Conservation (phyloP, 1,139 yeast genomes). For the Candida pseudocylindracea region DNA sequence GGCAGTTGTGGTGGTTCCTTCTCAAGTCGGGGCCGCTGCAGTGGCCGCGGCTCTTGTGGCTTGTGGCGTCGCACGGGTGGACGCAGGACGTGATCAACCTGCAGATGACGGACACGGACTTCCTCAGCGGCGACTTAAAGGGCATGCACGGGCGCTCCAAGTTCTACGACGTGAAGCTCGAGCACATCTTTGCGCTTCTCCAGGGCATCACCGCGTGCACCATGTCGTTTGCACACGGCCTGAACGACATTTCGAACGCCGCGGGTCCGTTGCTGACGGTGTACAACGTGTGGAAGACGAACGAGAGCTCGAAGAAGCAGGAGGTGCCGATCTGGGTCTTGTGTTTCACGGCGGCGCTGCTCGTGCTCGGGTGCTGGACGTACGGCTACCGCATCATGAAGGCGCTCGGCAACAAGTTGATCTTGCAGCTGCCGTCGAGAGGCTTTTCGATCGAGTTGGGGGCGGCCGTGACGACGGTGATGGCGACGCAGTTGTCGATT, state of each 20-base stretch:
- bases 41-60: constrained; percentile 30
- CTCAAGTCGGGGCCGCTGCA: constrained; percentile 20
- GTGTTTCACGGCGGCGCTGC: constrained; percentile 43
- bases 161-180: constrained; percentile 51
- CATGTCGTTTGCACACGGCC: constrained; percentile 69
- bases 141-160: constrained; percentile 34
- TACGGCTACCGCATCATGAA: constrained; percentile 53
- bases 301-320: constrained; percentile 26
- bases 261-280: constrained; percentile 57
- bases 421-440: constrained; percentile 59
- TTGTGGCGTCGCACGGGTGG: constrained; percentile 34
- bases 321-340: constrained; percentile 56
- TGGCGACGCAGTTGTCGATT: constrained; percentile 52
- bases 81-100: constrained; percentile 35
- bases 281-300: constrained; percentile 28
- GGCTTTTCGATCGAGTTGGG: constrained; percentile 68
- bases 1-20: constrained; percentile 19
- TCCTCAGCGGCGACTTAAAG: constrained; percentile 27
- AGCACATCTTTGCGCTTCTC: constrained; percentile 43
- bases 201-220: constrained; percentile 62
- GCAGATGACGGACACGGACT: constrained; percentile 29
- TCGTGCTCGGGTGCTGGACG: constrained; percentile 53
- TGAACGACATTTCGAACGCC: constrained; percentile 64
- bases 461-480: constrained; percentile 53
- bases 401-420: constrained; percentile 53